Evolutionary conservation across 768 basidiomycete genomes (phyloP), one percentile per base, ranked within the genome.

Genomic region (Leccinum obscurum): DNA sequence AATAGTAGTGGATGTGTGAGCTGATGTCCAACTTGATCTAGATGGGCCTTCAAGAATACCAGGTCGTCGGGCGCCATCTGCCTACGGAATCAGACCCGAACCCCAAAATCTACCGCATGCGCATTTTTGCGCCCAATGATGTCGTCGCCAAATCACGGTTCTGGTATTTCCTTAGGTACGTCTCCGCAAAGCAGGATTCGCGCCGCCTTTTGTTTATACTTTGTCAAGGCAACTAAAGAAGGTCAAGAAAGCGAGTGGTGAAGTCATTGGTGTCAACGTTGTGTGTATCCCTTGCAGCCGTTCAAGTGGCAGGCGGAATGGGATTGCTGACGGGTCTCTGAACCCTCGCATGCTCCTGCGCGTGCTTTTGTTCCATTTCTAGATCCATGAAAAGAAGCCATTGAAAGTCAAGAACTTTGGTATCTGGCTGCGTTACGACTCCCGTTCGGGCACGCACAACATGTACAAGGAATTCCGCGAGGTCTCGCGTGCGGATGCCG

Each of bases 381-480:
- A 98, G 95, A 98, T 98, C 75, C 86, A 90, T 74, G 96, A 98
- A 83, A 95, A 93, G 86, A 93, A 90, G 78, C 97, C 97, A 24
- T 75, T 97, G 77, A 95, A 95, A 81, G 91, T 98, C 78, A 98
- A 99, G 87, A 98, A 97, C 89, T 98, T 99, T 75, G 97, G 97
- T 67, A 92, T 99, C 81, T 98, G 97, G 97, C 79, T 99, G 76
- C 92, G 96, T 70, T 99, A 99, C 80, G 97, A 99, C 81, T 98
- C 96, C 57, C 94, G 96, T 70, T 97, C 95, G 55, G 97, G 97
- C 64, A 99, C 97, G 51, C 97, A 98, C 89, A 99, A 99, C 88
- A 96, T 98, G 95, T 97, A 97, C 91, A 95, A 95, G 86, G 91
- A 93, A 78, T 98, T 93, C 90, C 93, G 95, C 73, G 96, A 98